These are phyloP conservation scores for barley (Hordeum vulgare) DNA, from an alignment of 176 grass and related monocot genomes.

Conservation along the genomic window DNA sequence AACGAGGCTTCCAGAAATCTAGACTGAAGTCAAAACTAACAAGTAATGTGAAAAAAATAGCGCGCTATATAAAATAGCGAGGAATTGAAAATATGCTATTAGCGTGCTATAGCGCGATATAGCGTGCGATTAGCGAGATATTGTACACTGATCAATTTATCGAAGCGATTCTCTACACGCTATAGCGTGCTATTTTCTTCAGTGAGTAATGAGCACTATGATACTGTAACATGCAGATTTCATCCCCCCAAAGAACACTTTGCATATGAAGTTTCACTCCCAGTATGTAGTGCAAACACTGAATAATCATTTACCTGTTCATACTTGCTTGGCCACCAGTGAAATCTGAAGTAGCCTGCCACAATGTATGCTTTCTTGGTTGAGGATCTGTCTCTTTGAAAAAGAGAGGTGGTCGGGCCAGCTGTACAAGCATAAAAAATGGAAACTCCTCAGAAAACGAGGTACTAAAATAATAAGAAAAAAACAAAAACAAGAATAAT, in stretches of 20 bases:
- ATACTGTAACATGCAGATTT: background rate
- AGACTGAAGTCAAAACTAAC: background rate
- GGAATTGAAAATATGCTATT: too few species aligned
- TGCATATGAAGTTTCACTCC: background rate
- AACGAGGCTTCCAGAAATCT: background rate
- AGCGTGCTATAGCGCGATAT: too few species aligned
- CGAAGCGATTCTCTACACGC: too few species aligned
- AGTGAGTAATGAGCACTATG: background rate
- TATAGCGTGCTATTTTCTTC: too few species aligned
- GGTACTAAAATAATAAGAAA: background rate
- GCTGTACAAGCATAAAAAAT: slow-evolving; percentile 33
- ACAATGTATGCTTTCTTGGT: slow-evolving; percentile 94
- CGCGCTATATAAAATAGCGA: too few species aligned
- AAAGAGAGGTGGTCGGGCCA: slow-evolving; percentile 85
- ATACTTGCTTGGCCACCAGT: slow-evolving; percentile 84
- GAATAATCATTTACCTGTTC: slow-evolving; percentile 54
- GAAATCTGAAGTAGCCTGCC: slow-evolving; percentile 97
- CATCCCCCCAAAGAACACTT: background rate
- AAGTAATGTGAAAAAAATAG: too few species aligned
- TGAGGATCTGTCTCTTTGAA: slow-evolving; percentile 98
- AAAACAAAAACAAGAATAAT: background rate
- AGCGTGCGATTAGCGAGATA: too few species aligned
- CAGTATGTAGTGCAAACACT: background rate
- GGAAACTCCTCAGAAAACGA: slow-evolving; percentile 18
- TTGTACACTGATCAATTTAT: too few species aligned